A percentile compares a stretch with the other conserved stretches of the same genome.
These are phyloP conservation scores for Emmonsiellopsis sp. DNA, from an alignment of 2,329 filamentous ascomycete species.

Conservation along the genomic window DNA sequence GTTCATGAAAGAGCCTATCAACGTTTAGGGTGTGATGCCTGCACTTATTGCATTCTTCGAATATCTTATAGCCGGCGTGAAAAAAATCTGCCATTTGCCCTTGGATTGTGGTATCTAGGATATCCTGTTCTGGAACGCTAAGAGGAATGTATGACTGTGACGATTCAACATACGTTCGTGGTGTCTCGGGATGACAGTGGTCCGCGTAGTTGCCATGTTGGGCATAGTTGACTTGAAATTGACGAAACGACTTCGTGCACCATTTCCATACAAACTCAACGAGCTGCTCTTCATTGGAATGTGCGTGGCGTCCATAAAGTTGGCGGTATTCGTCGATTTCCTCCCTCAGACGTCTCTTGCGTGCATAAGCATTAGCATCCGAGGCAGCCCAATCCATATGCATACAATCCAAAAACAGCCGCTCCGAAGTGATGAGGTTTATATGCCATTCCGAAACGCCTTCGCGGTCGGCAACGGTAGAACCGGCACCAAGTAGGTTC, in stretches of 20 bases:
- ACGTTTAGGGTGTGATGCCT: not conserved
- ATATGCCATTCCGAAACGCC: constrained; percentile 10
- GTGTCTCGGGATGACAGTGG: not conserved
- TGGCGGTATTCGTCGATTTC: not conserved
- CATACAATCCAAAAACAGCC: constrained; percentile 19
- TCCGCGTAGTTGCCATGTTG: not conserved
- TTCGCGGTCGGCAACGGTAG: constrained; percentile 21
- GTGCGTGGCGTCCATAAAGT: not conserved
- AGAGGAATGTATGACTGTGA: not conserved
- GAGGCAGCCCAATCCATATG: constrained; percentile 22
- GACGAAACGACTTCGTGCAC: constrained; percentile 17
- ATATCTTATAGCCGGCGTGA: not conserved
- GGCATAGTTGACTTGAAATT: constrained; percentile 17
- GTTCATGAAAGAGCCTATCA: constrained; percentile 11
- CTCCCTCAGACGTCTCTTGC: not conserved
- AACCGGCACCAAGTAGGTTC: constrained; percentile 27
- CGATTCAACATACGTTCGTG: not conserved
- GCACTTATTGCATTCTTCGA: not conserved
- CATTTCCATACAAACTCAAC: constrained; percentile 16
- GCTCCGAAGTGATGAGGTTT: constrained; percentile 12
- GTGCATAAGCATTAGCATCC: not conserved
- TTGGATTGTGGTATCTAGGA: not conserved
- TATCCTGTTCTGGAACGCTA: not conserved
- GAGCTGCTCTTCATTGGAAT: not conserved
- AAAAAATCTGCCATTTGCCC: not conserved